phyloP scores from a whole-genome alignment of 371 early-diverging fungal genomes.

The Lichtheimia hyalospora region DNA sequence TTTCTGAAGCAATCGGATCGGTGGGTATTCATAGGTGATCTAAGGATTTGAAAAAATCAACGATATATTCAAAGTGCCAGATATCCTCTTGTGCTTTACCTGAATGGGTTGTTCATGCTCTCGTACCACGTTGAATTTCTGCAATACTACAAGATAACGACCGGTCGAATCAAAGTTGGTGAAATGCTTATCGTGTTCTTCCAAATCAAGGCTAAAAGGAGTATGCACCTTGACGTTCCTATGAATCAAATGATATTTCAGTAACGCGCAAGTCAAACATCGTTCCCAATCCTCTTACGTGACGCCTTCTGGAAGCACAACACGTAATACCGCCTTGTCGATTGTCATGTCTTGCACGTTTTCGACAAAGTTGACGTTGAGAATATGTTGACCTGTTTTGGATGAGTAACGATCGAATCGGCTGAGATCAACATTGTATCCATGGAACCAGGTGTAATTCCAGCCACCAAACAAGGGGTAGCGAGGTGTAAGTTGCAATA shows the following conservation, averaged over 20 bases:
- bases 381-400: conserved; percentile 48
- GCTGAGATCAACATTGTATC: conserved; percentile 77
- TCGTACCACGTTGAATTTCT: conserved; percentile 63
- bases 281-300: conserved; percentile 51
- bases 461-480: conserved; percentile 96
- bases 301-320: conserved; percentile 94
- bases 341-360: conserved; percentile 64
- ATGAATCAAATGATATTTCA: background rate
- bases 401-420: conserved; percentile 55
- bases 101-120: conserved; percentile 54
- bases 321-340: conserved; percentile 63
- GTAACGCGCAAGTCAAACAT: background rate
- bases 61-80: background rate
- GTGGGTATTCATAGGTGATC: conserved; percentile 48
- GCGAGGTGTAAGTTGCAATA: conserved; percentile 80
- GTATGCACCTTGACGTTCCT: conserved; percentile 59
- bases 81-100: conserved; percentile 15
- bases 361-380: conserved; percentile 72
- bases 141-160: conserved; percentile 59
- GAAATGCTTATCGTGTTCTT: conserved; percentile 40
- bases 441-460: conserved; percentile 93
- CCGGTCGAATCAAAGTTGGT: conserved; percentile 81
- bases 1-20: conserved; percentile 40
- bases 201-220: conserved; percentile 55
- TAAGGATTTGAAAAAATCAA: conserved; percentile 7